phyloP scores from a whole-genome alignment of 73 alveolate species.

The Tetrahymena borealis region DNA sequence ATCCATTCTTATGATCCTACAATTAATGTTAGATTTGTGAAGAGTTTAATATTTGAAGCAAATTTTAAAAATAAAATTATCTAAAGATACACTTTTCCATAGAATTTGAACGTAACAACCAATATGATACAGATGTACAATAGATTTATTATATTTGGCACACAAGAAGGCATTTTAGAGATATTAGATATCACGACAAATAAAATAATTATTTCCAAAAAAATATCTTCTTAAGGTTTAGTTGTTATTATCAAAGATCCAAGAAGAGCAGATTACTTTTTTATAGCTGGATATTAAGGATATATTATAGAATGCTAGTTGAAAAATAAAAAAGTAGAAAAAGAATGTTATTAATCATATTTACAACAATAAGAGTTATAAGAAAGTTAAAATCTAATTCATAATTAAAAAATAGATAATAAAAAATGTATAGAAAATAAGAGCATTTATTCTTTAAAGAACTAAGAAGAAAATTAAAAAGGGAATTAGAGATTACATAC shows the following conservation, averaged over 20 bases:
- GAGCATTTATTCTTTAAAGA: too few species aligned
- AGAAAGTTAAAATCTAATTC: too few species aligned
- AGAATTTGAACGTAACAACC: not conserved
- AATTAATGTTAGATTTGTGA: not conserved
- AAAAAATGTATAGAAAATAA: too few species aligned
- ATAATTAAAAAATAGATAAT: too few species aligned
- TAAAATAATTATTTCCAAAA: not conserved
- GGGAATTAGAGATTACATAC: too few species aligned
- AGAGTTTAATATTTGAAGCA: not conserved
- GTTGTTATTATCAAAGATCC: not conserved
- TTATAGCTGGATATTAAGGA: not conserved
- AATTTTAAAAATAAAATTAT: not conserved
- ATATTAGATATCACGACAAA: not conserved
- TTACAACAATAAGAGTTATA: too few species aligned
- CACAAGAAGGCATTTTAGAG: not conserved
- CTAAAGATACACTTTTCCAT: not conserved
- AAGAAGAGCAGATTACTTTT: not conserved
- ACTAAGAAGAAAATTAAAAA: too few species aligned
- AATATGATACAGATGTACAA: not conserved
- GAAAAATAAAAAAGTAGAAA: not conserved
- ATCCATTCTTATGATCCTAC: not conserved
- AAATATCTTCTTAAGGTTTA: not conserved
- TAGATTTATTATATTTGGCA: not conserved
- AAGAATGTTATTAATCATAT: too few species aligned
- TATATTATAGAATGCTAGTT: not conserved